These are phyloP conservation scores for Retiboletus flavoniger DNA, from an alignment of 1,284 basidiomycete species.

Conservation along the genomic window DNA sequence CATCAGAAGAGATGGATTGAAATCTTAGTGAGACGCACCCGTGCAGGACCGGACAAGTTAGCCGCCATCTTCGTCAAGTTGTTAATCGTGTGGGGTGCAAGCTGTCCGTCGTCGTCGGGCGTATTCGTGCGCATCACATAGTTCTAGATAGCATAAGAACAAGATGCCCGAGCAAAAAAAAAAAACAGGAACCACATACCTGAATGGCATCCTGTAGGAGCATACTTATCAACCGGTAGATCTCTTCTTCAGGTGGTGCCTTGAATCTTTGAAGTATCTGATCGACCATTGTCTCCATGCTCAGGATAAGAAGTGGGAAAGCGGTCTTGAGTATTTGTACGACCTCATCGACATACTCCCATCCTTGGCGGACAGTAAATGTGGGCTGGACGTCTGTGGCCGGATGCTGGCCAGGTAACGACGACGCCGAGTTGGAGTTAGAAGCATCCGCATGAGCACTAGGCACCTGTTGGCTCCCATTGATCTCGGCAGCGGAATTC, in stretches of 20 bases:
- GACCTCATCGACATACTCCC: slow-evolving; percentile 94
- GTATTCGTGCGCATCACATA: slow-evolving; percentile 69
- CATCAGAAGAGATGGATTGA: slow-evolving; percentile 3
- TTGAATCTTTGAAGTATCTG: slow-evolving; percentile 94
- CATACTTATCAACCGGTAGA: slow-evolving; percentile 89
- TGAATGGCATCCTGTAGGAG: slow-evolving; percentile 73
- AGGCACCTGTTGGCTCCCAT: slow-evolving; percentile 26
- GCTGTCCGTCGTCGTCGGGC: slow-evolving; percentile 75
- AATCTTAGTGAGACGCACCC: slow-evolving; percentile 44
- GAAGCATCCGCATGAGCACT: slow-evolving; percentile 20
- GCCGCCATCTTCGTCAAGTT: slow-evolving; percentile 76
- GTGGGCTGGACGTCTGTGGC: slow-evolving; percentile 34
- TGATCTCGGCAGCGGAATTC: slow-evolving; percentile 12
- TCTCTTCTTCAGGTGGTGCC: slow-evolving; percentile 88
- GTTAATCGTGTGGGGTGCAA: slow-evolving; percentile 55
- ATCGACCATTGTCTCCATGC: slow-evolving; percentile 97
- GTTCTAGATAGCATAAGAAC: slow-evolving; percentile 44
- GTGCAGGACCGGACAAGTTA: slow-evolving; percentile 65
- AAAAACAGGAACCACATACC: slow-evolving; percentile 38
- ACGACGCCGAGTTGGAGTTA: slow-evolving; percentile 8
- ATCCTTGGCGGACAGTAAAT: slow-evolving; percentile 67
- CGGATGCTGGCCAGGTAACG: slow-evolving; percentile 25
- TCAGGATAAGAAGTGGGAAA: slow-evolving; percentile 92
- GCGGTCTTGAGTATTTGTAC: slow-evolving; percentile 94
- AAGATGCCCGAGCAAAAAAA: neutral